These are phyloP conservation scores for Echria macrotheca DNA, from an alignment of 495 filamentous ascomycete species.

Conservation along the genomic window DNA sequence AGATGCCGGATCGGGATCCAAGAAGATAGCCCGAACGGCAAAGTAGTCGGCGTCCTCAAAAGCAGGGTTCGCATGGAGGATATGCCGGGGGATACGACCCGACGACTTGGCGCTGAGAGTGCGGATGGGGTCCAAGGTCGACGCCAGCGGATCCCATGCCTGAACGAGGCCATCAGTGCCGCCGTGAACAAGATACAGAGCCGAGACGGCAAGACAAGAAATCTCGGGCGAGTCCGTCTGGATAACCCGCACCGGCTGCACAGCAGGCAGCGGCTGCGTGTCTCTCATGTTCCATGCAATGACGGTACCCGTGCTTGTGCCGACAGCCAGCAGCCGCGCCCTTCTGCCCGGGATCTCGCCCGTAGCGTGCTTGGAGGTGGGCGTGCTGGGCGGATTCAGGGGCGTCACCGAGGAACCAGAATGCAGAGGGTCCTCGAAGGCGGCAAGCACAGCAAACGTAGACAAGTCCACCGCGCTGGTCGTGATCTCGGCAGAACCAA, in stretches of 20 bases:
- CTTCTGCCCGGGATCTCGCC: conserved; percentile 75
- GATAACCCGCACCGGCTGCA: conserved; percentile 69
- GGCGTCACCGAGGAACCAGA: conserved; percentile 12
- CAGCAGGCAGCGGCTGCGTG: conserved; percentile 42
- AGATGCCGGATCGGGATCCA: conserved; percentile 84
- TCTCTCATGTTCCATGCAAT: conserved; percentile 81
- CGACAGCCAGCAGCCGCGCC: conserved; percentile 73
- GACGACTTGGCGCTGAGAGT: conserved; percentile 88
- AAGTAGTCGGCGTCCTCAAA: conserved; percentile 61
- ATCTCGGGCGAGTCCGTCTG: conserved; percentile 89
- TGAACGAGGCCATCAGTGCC: conserved; percentile 95
- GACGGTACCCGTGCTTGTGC: conserved; percentile 72
- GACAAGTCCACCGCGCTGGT: conserved; percentile 72
- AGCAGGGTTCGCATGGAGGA: conserved; percentile 33
- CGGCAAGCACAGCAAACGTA: conserved; percentile 59
- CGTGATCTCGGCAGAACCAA: conserved; percentile 48
- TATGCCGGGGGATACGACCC: conserved; percentile 56
- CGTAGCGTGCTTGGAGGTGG: conserved; percentile 22
- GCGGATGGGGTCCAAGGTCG: conserved; percentile 69
- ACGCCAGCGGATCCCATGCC: conserved; percentile 91
- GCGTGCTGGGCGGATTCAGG: conserved; percentile 19
- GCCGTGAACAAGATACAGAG: conserved; percentile 84
- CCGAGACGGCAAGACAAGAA: conserved; percentile 77
- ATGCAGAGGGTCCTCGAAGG: conserved; percentile 68
- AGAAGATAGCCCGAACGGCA: conserved; percentile 72